phyloP scores from a whole-genome alignment of 768 basidiomycete genomes.

The Hysterangium stoloniferum region DNA sequence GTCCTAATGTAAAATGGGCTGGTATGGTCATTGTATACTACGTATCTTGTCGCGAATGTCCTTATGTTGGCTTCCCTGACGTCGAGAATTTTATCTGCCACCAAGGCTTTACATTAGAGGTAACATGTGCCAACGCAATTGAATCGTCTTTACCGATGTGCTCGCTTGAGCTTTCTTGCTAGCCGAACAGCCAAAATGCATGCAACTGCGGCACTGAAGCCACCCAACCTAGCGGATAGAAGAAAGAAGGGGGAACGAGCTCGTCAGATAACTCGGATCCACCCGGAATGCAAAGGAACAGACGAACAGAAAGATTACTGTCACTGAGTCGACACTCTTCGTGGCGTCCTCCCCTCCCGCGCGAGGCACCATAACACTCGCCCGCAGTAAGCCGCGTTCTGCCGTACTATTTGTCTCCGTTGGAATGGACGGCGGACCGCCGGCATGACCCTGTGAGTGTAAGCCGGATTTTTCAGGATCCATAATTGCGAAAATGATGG shows the following conservation, averaged over 20 bases:
- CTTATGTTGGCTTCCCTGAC: too few species aligned
- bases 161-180: slow-evolving; percentile 36
- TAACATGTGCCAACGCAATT: too few species aligned
- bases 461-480: slow-evolving; percentile 51
- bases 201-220: slow-evolving; percentile 45
- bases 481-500: slow-evolving; percentile 79
- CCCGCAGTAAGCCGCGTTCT: background rate
- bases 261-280: background rate
- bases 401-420: background rate
- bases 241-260: background rate
- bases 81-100: too few species aligned
- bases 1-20: too few species aligned
- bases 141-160: background rate
- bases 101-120: too few species aligned
- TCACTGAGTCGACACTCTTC: slow-evolving; percentile 59
- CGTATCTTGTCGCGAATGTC: too few species aligned
- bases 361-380: slow-evolving; percentile 5
- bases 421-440: slow-evolving; percentile 7
- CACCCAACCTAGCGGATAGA: slow-evolving; percentile 41
- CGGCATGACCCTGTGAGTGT: slow-evolving; percentile 25
- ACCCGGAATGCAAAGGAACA: background rate
- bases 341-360: slow-evolving; percentile 17
- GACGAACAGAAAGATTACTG: slow-evolving; percentile 69
- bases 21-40: too few species aligned
- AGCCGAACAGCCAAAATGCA: slow-evolving; percentile 48